Base-by-base conservation (phyloP, 495 filamentous ascomycete genomes). In the Hypoxylon cercidicola region DNA sequence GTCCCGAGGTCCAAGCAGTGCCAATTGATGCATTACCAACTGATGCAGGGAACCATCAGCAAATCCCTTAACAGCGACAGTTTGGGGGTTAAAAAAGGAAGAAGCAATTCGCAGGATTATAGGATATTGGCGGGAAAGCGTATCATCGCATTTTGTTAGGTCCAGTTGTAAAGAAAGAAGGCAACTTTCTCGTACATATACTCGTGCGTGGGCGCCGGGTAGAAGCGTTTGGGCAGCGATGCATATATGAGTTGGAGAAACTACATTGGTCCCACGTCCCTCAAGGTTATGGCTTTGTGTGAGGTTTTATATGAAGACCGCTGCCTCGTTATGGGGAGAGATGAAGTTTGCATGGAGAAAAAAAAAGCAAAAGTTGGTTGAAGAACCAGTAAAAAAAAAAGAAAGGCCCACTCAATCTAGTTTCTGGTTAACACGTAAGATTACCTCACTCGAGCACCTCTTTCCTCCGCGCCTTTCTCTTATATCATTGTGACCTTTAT, bases 181-280 rank as follows among this genome's bases (percentile, higher is more conserved):
- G 60, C 64, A 68, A 63, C 63, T 35, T 30, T 53, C 53, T 34
- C 41, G 45, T 68, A 68, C 65, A 68, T 68, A 68, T 68, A 68
- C 54, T 68, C 48, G 55, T 64, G 49, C 37, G 55, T 32, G 49
- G 39, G 44, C 45, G 15, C 55, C 58, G 58, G 59, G 54, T 62
- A 43, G 54, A 59, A 62, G 53, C 64, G 62, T 52, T 69, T 64
- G 66, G 66, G 66, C 55, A 69, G 37, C 66, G 25, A 69, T 69
- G 66, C 66, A 69, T 60, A 11, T 18, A 55, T 64, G 55, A 61
- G 55, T 49, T 64, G 66, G 51, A 50, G 34, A 60, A 34, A 45
- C 37, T 32, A 48, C 51, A 64, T 56, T 64, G 60, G 66, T 69
- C 60, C 66, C 55, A 69, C 66, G 51, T 53, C 56, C 35, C n/a